Base-by-base conservation (phyloP, 1,284 basidiomycete species). In the Termitomyces sp. region DNA sequence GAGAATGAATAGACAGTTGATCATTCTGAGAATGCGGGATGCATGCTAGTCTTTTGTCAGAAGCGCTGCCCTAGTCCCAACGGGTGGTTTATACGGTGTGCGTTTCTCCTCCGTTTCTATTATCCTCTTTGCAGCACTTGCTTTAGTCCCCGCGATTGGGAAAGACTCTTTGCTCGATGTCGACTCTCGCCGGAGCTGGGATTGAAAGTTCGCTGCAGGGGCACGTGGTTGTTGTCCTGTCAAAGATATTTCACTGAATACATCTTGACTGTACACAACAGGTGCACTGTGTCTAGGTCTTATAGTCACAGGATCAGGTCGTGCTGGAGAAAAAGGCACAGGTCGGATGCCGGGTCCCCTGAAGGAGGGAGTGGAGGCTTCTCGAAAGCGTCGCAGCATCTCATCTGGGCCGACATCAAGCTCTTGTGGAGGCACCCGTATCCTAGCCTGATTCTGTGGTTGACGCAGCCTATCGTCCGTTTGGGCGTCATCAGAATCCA, bases 101-200 rank as follows among this genome's bases (percentile, higher is more conserved):
- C 52, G 57, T 43, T 71, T 74, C 57, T 71, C 70, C 44, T 65
- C 56, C 33, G 66, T 60, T 55, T 68, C 62, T 6, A 65, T 50
- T n/a, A 56, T 61, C 52, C 65, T 66, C 58, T 73, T 74, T 15
- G 67, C 58, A 7, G 62, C 62, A 55, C 68, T 70, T 4, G 76
- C 76, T 17, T 67, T 67, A 0, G 76, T 77, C 5, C 72, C 72
- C 21, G 45, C 38, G 6, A 68, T 30, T 3, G 75, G 76, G 58
- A 73, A 75, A 5, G 69, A 65, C 4, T 71, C 72, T 2, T 43
- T 52, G 50, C 70, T 73, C 2, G 71, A 66, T 7, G 33, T 54
- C 15, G 69, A 69, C 15, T 49, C 49, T 40, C 50, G 53, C 39
- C 64, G 58, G 15, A 36, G 5, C 9, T 34, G 33, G 19, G 31